Evolutionary conservation across 2,329 filamentous ascomycete genomes (phyloP).

Genomic region (Curvularia spicifera): DNA sequence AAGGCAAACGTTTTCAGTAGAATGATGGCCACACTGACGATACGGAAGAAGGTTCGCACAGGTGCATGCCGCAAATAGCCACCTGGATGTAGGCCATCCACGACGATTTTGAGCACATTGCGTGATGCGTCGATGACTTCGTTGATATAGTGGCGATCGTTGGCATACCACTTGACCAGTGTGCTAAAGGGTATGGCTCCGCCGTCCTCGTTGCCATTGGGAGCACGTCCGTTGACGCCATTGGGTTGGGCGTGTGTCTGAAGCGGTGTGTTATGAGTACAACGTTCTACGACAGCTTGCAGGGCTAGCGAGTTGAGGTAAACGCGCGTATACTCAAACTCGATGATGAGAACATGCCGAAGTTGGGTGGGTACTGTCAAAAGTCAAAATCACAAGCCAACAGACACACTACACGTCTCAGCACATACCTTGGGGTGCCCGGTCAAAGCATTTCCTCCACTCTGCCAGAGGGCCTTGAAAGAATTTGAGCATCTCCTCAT

Average conservation of each 20-base stretch:
- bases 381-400: slow-evolving; percentile 24
- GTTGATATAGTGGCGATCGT: slow-evolving; percentile 67
- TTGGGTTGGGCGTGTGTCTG: slow-evolving; percentile 44
- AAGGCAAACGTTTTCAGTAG: slow-evolving; percentile 83
- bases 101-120: slow-evolving; percentile 77
- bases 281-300: slow-evolving; percentile 93
- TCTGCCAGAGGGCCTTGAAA: slow-evolving; percentile 79
- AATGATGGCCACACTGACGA: slow-evolving; percentile 85
- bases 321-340: slow-evolving; percentile 93
- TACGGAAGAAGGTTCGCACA: slow-evolving; percentile 84
- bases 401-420: too few species aligned
- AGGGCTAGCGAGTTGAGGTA: slow-evolving; percentile 94
- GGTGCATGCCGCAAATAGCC: slow-evolving; percentile 83
- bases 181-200: slow-evolving; percentile 55
- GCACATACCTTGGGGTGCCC: slow-evolving; percentile 61
- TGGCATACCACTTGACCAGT: slow-evolving; percentile 59
- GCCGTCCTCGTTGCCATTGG: slow-evolving; percentile 42
- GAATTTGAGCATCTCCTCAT: slow-evolving; percentile 78
- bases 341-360: slow-evolving; percentile 83
- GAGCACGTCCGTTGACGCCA: slow-evolving; percentile 24
- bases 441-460: slow-evolving; percentile 84
- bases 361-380: slow-evolving; percentile 61
- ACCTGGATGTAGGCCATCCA: slow-evolving; percentile 74
- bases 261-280: slow-evolving; percentile 71
- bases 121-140: slow-evolving; percentile 79